A percentile compares a stretch with the other conserved stretches of the same genome.
Conservation (phyloP, 2,329 filamentous ascomycete genomes). For the Penicillium sp. region DNA sequence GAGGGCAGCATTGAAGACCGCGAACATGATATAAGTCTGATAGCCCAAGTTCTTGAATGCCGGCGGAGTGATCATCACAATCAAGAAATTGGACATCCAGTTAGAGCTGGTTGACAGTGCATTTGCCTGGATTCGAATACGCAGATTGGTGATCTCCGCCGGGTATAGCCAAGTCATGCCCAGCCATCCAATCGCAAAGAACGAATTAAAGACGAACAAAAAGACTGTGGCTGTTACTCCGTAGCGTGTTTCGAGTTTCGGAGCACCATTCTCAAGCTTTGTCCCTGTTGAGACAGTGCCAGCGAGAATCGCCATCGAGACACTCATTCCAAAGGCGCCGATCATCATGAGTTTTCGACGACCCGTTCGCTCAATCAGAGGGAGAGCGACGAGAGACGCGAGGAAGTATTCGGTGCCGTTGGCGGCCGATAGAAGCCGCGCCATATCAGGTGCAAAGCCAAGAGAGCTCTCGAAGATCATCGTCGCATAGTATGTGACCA, state of each 20-base stretch:
- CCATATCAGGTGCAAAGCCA: conserved; percentile 7
- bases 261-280: background rate
- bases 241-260: background rate
- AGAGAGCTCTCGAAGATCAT: conserved; percentile 17
- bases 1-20: conserved; percentile 24
- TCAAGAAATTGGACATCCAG: conserved; percentile 53
- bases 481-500: conserved; percentile 39
- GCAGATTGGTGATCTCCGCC: conserved; percentile 37
- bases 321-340: background rate
- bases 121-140: background rate
- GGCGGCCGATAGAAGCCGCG: background rate
- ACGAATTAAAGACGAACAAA: background rate
- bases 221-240: background rate
- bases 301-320: background rate
- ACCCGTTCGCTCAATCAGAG: conserved; percentile 4
- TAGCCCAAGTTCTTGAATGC: conserved; percentile 31
- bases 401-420: conserved; percentile 25
- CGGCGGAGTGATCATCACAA: conserved; percentile 37
- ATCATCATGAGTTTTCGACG: conserved; percentile 9
- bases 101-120: conserved; percentile 37
- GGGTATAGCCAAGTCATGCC: background rate
- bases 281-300: background rate
- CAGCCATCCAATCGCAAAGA: conserved; percentile 1
- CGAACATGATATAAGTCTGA: conserved; percentile 37
- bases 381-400: conserved; percentile 3